Percentiles rank a stretch among this genome's conserved stretches.
These are phyloP conservation scores for Penicillium sp. DNA, from an alignment of 2,329 filamentous ascomycete species.

Conservation along the genomic window DNA sequence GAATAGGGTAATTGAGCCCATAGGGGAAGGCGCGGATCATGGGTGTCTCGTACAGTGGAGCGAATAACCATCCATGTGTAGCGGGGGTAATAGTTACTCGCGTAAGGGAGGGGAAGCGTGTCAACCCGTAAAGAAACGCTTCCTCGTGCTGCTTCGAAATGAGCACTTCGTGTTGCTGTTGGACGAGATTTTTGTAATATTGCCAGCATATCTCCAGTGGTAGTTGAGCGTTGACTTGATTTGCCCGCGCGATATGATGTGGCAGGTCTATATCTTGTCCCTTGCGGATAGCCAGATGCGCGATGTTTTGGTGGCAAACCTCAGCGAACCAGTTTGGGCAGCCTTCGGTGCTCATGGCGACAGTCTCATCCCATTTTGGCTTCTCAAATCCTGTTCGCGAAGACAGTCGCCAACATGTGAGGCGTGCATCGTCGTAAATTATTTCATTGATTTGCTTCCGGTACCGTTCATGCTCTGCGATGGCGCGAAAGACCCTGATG, in stretches of 20 bases:
- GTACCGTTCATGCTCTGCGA: background rate
- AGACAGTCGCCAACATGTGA: background rate
- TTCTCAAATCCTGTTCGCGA: background rate
- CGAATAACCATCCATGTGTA: conserved; percentile 38
- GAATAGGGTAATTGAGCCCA: conserved; percentile 43
- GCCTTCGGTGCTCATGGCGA: background rate
- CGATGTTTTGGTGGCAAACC: background rate
- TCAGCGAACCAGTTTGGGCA: background rate
- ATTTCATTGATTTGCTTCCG: background rate
- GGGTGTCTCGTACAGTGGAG: conserved; percentile 44
- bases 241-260: conserved; percentile 4
- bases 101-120: conserved; percentile 37
- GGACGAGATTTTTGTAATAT: conserved; percentile 34
- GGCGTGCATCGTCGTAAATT: background rate
- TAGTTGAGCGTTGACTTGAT: conserved; percentile 11
- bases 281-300: background rate
- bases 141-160: conserved; percentile 26
- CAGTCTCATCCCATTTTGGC: background rate
- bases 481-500: background rate
- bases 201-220: conserved; percentile 27
- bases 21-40: conserved; percentile 43
- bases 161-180: conserved; percentile 34
- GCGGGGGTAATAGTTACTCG: conserved; percentile 43
- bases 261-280: background rate
- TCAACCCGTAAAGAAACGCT: conserved; percentile 35